Conservation (phyloP, 1,284 basidiomycete genomes). For the Earliella scabrosa region DNA sequence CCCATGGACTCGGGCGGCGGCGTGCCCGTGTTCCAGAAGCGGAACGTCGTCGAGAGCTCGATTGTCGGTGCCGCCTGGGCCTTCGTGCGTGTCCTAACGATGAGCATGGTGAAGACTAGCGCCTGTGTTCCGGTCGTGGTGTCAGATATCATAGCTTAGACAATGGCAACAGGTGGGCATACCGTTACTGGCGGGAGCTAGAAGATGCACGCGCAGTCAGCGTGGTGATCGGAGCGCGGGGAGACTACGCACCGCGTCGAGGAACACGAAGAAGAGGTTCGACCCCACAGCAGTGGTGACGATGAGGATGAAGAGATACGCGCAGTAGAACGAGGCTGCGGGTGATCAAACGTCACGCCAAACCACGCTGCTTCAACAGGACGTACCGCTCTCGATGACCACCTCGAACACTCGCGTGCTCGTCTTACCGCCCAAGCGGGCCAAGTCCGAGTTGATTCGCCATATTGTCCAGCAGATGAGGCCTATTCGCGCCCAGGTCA, state of each 20-base stretch:
- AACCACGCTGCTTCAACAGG: no score
- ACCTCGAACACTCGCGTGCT: conserved; percentile 2
- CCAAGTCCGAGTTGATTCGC: neutral
- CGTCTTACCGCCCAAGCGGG: neutral
- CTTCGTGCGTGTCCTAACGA: neutral
- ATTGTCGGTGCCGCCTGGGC: neutral
- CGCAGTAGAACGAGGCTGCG: conserved; percentile 6
- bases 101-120: conserved; percentile 4
- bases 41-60: conserved; percentile 5
- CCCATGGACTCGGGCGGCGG: neutral
- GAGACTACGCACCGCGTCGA: conserved; percentile 8
- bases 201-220: neutral
- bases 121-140: neutral
- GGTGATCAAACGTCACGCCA: neutral
- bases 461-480: conserved; percentile 5
- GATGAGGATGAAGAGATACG: conserved; percentile 6
- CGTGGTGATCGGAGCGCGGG: no score
- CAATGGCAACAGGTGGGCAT: neutral
- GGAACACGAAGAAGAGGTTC: conserved; percentile 8
- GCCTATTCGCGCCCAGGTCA: neutral
- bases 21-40: conserved; percentile 3
- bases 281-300: conserved; percentile 1
- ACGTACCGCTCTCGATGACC: conserved; percentile 7
- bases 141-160: neutral
- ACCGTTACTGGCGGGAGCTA: conserved; percentile 6